Percentiles rank a stretch among this genome's conserved stretches.
Evolutionary conservation across 1,139 yeast genomes (phyloP).

Genomic region (Eremothecium cymbalariae): DNA sequence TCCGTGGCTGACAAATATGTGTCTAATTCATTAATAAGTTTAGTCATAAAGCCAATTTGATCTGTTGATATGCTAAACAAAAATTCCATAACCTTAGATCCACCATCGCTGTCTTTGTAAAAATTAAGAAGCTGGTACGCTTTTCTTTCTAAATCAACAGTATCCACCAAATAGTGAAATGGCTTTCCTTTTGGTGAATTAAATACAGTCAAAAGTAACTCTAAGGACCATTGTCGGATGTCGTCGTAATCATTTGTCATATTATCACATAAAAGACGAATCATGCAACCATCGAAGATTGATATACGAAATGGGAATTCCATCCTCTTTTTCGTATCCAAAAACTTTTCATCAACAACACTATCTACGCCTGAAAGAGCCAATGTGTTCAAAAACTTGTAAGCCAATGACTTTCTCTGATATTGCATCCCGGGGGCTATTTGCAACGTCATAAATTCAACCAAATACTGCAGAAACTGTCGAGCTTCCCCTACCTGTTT

Average conservation of each 20-base stretch:
- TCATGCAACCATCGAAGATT: constrained; percentile 36
- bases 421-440: constrained; percentile 65
- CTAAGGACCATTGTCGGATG: constrained; percentile 47
- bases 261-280: constrained; percentile 49
- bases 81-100: constrained; percentile 58
- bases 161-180: constrained; percentile 8
- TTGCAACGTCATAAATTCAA: constrained; percentile 36
- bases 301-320: constrained; percentile 41
- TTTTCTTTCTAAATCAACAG: constrained; percentile 30
- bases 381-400: constrained; percentile 42
- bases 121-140: constrained; percentile 45
- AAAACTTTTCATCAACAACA: constrained; percentile 32
- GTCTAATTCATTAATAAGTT: constrained; percentile 24
- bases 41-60: constrained; percentile 24
- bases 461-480: constrained; percentile 40
- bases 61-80: constrained; percentile 30
- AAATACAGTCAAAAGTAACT: constrained; percentile 43
- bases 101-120: constrained; percentile 76
- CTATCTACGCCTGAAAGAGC: constrained; percentile 52
- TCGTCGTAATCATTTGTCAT: constrained; percentile 70
- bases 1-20: constrained; percentile 11
- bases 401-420: constrained; percentile 47
- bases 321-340: constrained; percentile 29
- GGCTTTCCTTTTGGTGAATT: constrained; percentile 22
- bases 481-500: constrained; percentile 31